A percentile compares a stretch with the other conserved stretches of the same genome.
Evolutionary conservation across 2,329 filamentous ascomycete species (phyloP).

Genomic region (Achaetomium macrosporum): DNA sequence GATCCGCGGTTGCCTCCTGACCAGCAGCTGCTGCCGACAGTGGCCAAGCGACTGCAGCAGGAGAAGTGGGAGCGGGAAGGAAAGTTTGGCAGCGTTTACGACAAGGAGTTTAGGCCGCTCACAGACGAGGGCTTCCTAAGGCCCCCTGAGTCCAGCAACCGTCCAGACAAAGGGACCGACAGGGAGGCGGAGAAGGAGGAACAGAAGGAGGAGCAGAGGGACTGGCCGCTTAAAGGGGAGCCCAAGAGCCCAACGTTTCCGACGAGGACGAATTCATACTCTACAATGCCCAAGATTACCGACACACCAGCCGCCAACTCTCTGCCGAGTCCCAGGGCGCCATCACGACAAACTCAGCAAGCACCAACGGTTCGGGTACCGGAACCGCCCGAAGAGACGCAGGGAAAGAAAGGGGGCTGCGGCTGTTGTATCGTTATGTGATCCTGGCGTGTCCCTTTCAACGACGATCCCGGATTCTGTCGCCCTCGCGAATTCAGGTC

Average conservation of each 20-base stretch:
- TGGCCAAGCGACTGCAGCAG: constrained; percentile 84
- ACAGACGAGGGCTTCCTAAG: constrained; percentile 56
- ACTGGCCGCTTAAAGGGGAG: constrained; percentile 55
- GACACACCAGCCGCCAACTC: constrained; percentile 38
- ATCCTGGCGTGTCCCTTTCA: constrained; percentile 22
- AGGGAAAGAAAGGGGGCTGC: constrained; percentile 51
- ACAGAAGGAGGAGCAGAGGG: constrained; percentile 31
- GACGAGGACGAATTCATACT: constrained; percentile 48
- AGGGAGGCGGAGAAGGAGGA: constrained; percentile 25
- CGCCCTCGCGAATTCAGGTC: neutral
- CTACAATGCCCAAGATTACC: constrained; percentile 57
- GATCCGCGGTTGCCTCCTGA: constrained; percentile 91
- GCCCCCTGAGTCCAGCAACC: constrained; percentile 36
- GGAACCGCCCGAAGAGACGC: constrained; percentile 47
- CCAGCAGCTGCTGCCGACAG: constrained; percentile 90
- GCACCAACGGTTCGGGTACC: constrained; percentile 45
- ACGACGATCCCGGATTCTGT: neutral
- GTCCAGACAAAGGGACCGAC: constrained; percentile 24
- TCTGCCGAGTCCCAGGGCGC: constrained; percentile 42
- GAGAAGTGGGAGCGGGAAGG: constrained; percentile 94
- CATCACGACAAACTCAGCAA: constrained; percentile 37
- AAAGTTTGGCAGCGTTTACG: constrained; percentile 77
- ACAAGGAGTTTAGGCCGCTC: constrained; percentile 79
- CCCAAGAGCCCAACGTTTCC: constrained; percentile 46
- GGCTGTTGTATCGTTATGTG: constrained; percentile 74